Base-by-base conservation (phyloP, 306 rosid genomes). In the Vicia faba region DNA sequence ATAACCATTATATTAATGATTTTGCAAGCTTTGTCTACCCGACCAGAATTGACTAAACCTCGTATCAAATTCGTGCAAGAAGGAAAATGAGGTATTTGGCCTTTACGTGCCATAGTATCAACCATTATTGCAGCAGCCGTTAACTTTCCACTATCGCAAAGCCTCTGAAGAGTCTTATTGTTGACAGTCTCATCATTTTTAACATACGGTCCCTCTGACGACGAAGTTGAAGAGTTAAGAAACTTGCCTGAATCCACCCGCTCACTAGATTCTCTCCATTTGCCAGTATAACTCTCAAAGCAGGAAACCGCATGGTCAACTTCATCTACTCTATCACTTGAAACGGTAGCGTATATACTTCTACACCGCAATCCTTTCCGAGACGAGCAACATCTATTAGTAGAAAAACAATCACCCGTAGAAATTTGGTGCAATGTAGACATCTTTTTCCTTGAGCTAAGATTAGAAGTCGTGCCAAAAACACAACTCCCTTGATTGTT, bases 61-160 rank as follows among this genome's bases (percentile, higher is more conserved):
- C 96, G 91, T 62, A 92, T 82, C 73, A 92, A 68, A 80, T 81
- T 92, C 69, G 55, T 57, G 64, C 96, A 92, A 62, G 82, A 85
- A 76, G 69, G 84, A 56, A 89, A 89, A 72, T 85, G 78, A 0
- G 96, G 97, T 15, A 91, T 84, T 75, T 92, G 97, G 71, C 61
- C 82, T 69, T 64, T 78, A 50, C 96, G 85, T 35, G 87, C 81
- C 97, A 92, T 92, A 64, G 84, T 10, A 48, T 92, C 91, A 58
- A 92, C 59, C 82, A 92, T 68, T 80, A 84, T 84, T 11, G 84
- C 77, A 11, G 97, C 95, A 51, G 73, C 77, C 35, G 70, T 67
- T 73, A 87, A 70, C 77, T 49, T 87, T 35, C 97, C 95, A 13
- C 26, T 72, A 68, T 41, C 56, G 69, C 97, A 89, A 39, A 89